Percentiles rank a stretch among this genome's conserved stretches.
These are phyloP conservation scores for Candolleomyces eurysporus DNA, from an alignment of 768 basidiomycete genomes.

Conservation along the genomic window DNA sequence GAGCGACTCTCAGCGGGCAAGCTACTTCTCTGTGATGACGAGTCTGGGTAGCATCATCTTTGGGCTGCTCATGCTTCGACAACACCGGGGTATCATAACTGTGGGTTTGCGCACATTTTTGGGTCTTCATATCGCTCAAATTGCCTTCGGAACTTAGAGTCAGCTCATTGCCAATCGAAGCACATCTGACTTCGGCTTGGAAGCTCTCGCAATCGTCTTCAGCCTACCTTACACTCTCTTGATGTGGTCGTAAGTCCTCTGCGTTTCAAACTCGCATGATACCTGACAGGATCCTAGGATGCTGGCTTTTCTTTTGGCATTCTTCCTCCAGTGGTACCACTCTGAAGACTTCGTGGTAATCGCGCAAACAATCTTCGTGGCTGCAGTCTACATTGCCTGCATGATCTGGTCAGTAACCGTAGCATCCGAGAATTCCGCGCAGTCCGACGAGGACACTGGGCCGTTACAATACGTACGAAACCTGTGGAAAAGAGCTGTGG, in stretches of 20 bases:
- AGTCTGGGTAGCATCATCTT: slow-evolving; percentile 8
- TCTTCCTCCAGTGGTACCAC: background rate
- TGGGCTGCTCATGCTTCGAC: background rate
- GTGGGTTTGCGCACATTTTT: background rate
- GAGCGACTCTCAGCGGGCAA: slow-evolving; percentile 3
- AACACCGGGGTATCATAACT: background rate
- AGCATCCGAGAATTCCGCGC: background rate
- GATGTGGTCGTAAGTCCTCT: slow-evolving; percentile 4
- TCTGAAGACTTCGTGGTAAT: background rate
- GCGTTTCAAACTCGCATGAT: background rate
- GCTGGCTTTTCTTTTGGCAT: background rate
- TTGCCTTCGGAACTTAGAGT: background rate
- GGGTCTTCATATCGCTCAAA: background rate
- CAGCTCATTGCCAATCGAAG: background rate
- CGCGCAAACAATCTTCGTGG: background rate
- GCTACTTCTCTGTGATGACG: slow-evolving; percentile 1
- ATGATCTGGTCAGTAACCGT: background rate
- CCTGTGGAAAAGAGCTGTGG: no score
- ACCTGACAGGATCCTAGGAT: background rate
- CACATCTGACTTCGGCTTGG: background rate
- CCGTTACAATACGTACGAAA: no score
- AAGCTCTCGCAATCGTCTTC: slow-evolving; percentile 4
- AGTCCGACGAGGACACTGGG: no score
- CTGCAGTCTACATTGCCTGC: background rate
- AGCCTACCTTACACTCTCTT: slow-evolving; percentile 7